Conservation (phyloP, 1,139 yeast genomes). For the Ogataea hybrid region DNA sequence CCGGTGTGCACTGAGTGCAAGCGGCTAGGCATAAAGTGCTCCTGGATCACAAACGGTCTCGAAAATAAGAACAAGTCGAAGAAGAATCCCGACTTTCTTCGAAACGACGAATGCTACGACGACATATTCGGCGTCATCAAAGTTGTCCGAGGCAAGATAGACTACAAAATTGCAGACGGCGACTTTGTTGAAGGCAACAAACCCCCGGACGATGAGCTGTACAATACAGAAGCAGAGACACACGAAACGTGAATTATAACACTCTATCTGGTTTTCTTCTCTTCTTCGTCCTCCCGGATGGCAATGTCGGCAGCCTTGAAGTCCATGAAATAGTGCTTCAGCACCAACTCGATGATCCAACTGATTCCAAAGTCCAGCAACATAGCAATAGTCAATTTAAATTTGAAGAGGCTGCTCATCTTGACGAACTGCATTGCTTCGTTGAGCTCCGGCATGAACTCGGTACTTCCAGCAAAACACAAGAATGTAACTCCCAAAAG, state of each 20-base stretch:
- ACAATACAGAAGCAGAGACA: constrained; percentile 1
- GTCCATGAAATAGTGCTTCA: constrained; percentile 87
- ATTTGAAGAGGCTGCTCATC: constrained; percentile 73
- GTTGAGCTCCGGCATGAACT: constrained; percentile 90
- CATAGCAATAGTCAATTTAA: constrained; percentile 71
- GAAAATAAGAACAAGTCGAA: constrained; percentile 22
- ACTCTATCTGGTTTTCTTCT: constrained; percentile 12
- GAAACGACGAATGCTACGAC: constrained; percentile 22
- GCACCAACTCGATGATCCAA: constrained; percentile 74
- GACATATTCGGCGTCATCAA: constrained; percentile 21
- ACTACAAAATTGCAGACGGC: constrained; percentile 20
- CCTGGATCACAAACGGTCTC: constrained; percentile 21
- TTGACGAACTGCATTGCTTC: constrained; percentile 90
- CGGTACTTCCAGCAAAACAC: constrained; percentile 91
- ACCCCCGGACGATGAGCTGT: constrained; percentile 3
- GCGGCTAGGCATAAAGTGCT: constrained; percentile 20
- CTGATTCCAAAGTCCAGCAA: constrained; percentile 73
- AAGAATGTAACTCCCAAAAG: constrained; percentile 85
- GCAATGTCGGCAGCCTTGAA: constrained; percentile 93
- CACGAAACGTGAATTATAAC: constrained; percentile 1
- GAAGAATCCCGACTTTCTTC: constrained; percentile 18
- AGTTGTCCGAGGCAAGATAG: constrained; percentile 21
- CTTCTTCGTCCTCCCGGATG: constrained; percentile 24
- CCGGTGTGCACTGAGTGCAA: constrained; percentile 21
- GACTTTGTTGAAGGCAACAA: constrained; percentile 16